Base-by-base conservation (phyloP, 257 asterid genomes). In the Penstemon davidsonii region DNA sequence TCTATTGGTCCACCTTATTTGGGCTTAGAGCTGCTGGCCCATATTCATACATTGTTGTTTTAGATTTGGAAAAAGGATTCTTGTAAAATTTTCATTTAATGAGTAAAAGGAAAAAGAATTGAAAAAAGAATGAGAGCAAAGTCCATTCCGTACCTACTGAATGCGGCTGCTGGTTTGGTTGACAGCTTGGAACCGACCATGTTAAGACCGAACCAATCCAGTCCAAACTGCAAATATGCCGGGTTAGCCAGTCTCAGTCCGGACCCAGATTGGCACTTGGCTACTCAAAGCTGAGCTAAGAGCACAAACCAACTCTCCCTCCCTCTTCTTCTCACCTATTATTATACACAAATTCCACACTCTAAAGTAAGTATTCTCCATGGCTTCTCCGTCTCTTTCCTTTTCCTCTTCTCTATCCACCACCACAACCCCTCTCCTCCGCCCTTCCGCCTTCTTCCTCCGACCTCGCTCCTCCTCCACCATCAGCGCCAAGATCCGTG, bases 401-500 rank as follows among this genome's bases (percentile, higher is more conserved):
- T 89, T 83, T 81, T 87, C 95, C 64, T 70, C 88, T 61, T 74
- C 89, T 51, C 56, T 87, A 54, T 85, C 95, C 62, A 72, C 85
- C 43, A 7, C 90, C 40, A 12, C 96, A 38, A 62, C 81, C 7
- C 68, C 69, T 39, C 71, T 79, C 55, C 72, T 69, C 60, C 89
- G 87, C 60, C 75, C 85, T 67, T 73, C 85, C 66, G 67, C 74
- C 25, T 67, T 82, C 60, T 60, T 79, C 75, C 71, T 79, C 57
- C 39, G 44, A 5, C 57, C 74, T 53, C 3, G 43, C 44, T 18
- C 76, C 78, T 78, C 59, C 12, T 69, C 66, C 90, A 78, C 4
- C 33, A 69, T 86, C 57, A 78, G 69, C 40, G 81, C 91, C 25
- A 91, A 91, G 86, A 86, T 91, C 85, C 91, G 97, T 1, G 97